Evolutionary conservation across 1,284 basidiomycete species (phyloP).

Genomic region (Rhodotorula mucilaginosa): DNA sequence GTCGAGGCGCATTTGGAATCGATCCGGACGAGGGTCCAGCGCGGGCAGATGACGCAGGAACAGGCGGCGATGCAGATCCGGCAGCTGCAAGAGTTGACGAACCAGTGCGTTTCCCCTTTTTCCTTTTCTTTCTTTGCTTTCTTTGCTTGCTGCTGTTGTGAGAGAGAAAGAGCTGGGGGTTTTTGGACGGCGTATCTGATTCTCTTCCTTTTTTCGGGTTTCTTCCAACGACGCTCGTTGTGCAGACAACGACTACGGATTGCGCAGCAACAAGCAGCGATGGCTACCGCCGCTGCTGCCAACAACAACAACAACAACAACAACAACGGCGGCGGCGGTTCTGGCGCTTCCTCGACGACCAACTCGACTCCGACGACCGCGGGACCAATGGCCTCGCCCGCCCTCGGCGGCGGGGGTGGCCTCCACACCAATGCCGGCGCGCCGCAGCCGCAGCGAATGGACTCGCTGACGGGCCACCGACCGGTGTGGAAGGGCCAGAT

Average conservation of each 20-base stretch:
- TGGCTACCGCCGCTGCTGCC: not conserved
- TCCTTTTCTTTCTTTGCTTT: not conserved
- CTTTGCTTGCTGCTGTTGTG: not conserved
- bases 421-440: not conserved
- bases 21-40: slow-evolving; percentile 18
- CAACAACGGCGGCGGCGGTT: too few relatives aligned
- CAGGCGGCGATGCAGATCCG: slow-evolving; percentile 27
- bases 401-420: not conserved
- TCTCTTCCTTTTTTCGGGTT: too few relatives aligned
- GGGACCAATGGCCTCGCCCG: not conserved
- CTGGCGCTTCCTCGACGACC: not conserved
- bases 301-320: not conserved
- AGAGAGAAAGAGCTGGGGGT: too few relatives aligned
- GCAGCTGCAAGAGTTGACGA: slow-evolving; percentile 33
- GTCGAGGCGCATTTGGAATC: slow-evolving; percentile 23
- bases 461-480: slow-evolving; percentile 3
- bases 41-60: slow-evolving; percentile 21
- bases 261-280: slow-evolving; percentile 14
- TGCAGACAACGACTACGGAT: slow-evolving; percentile 3
- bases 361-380: not conserved
- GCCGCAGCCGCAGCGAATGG: slow-evolving; percentile 7
- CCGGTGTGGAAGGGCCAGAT: slow-evolving; percentile 32
- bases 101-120: slow-evolving; percentile 14
- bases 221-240: not conserved
- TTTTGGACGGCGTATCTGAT: too few relatives aligned